A percentile compares a stretch with the other conserved stretches of the same genome.
phyloP scores from a whole-genome alignment of 2,329 filamentous ascomycete species.

The Verticillium longisporum region DNA sequence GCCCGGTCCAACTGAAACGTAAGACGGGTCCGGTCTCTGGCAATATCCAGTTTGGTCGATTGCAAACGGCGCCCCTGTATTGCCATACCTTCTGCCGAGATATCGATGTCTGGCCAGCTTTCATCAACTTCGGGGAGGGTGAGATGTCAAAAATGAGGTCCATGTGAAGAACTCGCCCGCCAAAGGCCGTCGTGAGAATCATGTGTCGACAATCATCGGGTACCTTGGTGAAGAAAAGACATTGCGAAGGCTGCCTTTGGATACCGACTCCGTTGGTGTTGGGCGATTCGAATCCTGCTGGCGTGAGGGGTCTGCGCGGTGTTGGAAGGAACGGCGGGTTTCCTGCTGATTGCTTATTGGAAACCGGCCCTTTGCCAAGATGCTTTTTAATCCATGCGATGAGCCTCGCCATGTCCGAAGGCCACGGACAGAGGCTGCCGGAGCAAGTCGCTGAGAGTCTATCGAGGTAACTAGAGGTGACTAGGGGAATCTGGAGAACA shows the following conservation, averaged over 20 bases:
- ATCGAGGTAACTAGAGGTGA: too few relatives aligned
- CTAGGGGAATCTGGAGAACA: too few relatives aligned
- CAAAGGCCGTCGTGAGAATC: slow-evolving; percentile 18
- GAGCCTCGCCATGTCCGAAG: too few relatives aligned
- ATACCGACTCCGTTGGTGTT: slow-evolving; percentile 27
- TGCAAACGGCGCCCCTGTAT: not conserved
- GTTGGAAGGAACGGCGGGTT: slow-evolving; percentile 22
- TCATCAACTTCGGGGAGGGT: not conserved
- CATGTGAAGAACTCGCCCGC: slow-evolving; percentile 15
- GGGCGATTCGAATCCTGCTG: slow-evolving; percentile 22
- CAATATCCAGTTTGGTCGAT: not conserved
- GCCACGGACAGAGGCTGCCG: too few relatives aligned
- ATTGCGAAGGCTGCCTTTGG: not conserved
- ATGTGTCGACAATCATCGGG: slow-evolving; percentile 25
- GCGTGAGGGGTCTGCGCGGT: slow-evolving; percentile 2
- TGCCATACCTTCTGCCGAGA: not conserved
- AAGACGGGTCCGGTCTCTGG: not conserved
- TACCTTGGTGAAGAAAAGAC: slow-evolving; percentile 11
- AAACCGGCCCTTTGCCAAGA: too few relatives aligned
- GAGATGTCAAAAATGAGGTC: slow-evolving; percentile 9
- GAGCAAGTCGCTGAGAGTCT: not conserved
- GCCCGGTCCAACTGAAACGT: not conserved
- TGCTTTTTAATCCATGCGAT: too few relatives aligned
- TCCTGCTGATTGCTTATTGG: too few relatives aligned
- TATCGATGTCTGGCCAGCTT: not conserved